Evolutionary conservation across 345 rosid genomes (phyloP).

Genomic region (Durio zibethinus): DNA sequence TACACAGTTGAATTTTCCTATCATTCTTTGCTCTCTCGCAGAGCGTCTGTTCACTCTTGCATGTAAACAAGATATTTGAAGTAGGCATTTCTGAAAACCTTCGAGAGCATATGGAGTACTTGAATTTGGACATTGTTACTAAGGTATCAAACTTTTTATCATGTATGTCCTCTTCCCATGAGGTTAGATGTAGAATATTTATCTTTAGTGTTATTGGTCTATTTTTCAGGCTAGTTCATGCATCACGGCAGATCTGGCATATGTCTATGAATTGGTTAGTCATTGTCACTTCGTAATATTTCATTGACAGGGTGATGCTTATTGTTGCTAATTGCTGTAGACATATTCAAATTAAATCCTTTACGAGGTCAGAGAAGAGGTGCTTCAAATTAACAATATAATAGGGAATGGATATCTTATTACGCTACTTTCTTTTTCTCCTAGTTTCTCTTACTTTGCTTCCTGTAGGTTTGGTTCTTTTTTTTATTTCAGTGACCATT

Average conservation of each 20-base stretch:
- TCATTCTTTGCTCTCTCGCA: slow-evolving; percentile 20
- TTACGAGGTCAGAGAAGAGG: background rate
- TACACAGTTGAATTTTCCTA: background rate
- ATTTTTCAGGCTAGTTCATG: slow-evolving; percentile 62
- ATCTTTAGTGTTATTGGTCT: background rate
- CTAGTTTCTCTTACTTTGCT: background rate
- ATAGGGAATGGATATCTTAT: background rate
- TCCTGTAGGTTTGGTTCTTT: background rate
- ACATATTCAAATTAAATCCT: background rate
- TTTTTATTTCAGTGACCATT: background rate
- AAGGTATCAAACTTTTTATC: slow-evolving; percentile 46
- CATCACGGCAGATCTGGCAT: slow-evolving; percentile 77
- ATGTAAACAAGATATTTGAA: slow-evolving; percentile 79
- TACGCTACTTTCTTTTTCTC: background rate
- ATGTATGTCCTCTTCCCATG: slow-evolving; percentile 9
- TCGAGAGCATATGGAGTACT: slow-evolving; percentile 54
- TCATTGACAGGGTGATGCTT: background rate
- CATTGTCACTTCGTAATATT: slow-evolving; percentile 6
- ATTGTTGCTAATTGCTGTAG: background rate
- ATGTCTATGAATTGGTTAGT: slow-evolving; percentile 87
- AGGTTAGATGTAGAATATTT: slow-evolving; percentile 3
- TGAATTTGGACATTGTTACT: slow-evolving; percentile 63
- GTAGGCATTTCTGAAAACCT: slow-evolving; percentile 75
- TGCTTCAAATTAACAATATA: background rate
- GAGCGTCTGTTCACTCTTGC: slow-evolving; percentile 83